phyloP scores from a whole-genome alignment of 768 basidiomycete genomes.

The Scleroderma citrinum region DNA sequence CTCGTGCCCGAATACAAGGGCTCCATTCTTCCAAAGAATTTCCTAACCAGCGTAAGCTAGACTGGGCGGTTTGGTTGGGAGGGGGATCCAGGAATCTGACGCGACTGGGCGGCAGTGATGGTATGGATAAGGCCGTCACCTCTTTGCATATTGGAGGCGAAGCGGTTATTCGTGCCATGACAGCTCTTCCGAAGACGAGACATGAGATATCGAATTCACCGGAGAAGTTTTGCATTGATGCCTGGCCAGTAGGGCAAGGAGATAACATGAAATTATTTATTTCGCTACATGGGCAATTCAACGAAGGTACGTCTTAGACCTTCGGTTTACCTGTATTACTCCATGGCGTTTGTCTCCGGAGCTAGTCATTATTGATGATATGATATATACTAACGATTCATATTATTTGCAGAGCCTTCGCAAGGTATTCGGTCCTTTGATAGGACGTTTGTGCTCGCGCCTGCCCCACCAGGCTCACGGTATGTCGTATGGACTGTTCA shows the following conservation, averaged over 20 bases:
- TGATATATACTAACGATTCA: conserved; percentile 15
- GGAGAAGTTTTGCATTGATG: conserved; percentile 83
- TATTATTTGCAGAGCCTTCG: conserved; percentile 55
- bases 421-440: conserved; percentile 90
- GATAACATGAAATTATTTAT: conserved; percentile 53
- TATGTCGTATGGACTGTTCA: conserved; percentile 36
- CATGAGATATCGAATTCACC: conserved; percentile 78
- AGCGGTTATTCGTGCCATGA: conserved; percentile 53
- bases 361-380: not conserved
- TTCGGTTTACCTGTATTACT: conserved; percentile 4
- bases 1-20: conserved; percentile 69
- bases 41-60: conserved; percentile 79
- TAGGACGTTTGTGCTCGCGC: conserved; percentile 81
- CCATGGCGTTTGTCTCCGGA: conserved; percentile 11
- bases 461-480: conserved; percentile 78
- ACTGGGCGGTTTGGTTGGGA: conserved; percentile 68
- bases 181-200: conserved; percentile 64
- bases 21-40: conserved; percentile 55
- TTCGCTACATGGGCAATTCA: conserved; percentile 84
- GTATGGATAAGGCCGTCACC: conserved; percentile 54
- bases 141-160: conserved; percentile 72
- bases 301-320: conserved; percentile 61
- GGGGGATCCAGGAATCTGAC: conserved; percentile 73
- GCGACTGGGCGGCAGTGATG: conserved; percentile 53
- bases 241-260: conserved; percentile 69